Percentiles rank a stretch among this genome's conserved stretches.
Evolutionary conservation across 148 eudicot genomes (phyloP).

Genomic region (Vaccinium macrocarpon): DNA sequence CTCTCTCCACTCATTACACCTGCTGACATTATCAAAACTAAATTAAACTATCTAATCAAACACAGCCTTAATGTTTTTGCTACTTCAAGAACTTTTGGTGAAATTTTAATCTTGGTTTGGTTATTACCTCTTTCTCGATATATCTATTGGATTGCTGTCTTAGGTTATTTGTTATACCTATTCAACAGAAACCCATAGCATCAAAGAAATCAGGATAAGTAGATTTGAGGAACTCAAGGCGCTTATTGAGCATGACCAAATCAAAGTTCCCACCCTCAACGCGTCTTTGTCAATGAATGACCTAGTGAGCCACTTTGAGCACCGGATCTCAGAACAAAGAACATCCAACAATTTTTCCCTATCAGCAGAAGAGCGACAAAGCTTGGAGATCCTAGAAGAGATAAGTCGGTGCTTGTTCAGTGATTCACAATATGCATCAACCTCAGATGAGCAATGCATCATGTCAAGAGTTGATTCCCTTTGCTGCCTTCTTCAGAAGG

Average conservation of each 20-base stretch:
- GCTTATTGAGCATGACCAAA: slow-evolving; percentile 47
- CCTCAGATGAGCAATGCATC: slow-evolving; percentile 63
- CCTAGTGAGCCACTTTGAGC: slow-evolving; percentile 68
- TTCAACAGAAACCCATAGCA: slow-evolving; percentile 25
- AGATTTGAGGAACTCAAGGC: slow-evolving; percentile 38
- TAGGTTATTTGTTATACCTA: too few relatives aligned
- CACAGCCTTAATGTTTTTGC: slow-evolving; percentile 1
- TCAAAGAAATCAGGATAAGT: slow-evolving; percentile 41
- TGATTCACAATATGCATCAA: slow-evolving; percentile 49
- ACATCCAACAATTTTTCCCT: slow-evolving; percentile 35
- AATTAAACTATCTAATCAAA: too few relatives aligned
- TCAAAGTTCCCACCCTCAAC: slow-evolving; percentile 60
- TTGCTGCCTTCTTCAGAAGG: slow-evolving; percentile 89
- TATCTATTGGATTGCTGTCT: not conserved
- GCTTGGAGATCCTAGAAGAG: slow-evolving; percentile 60
- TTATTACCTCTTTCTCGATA: not conserved
- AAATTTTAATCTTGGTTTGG: not conserved
- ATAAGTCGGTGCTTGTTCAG: slow-evolving; percentile 61
- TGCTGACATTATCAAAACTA: too few relatives aligned
- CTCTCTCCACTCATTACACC: too few relatives aligned
- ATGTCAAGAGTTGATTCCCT: slow-evolving; percentile 88
- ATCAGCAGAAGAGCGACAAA: slow-evolving; percentile 44
- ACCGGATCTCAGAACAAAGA: slow-evolving; percentile 66
- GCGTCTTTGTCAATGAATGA: slow-evolving; percentile 81
- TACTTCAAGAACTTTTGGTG: not conserved